These are phyloP conservation scores for Sistotremastrum niveocremeum DNA, from an alignment of 768 basidiomycete species.

Conservation along the genomic window DNA sequence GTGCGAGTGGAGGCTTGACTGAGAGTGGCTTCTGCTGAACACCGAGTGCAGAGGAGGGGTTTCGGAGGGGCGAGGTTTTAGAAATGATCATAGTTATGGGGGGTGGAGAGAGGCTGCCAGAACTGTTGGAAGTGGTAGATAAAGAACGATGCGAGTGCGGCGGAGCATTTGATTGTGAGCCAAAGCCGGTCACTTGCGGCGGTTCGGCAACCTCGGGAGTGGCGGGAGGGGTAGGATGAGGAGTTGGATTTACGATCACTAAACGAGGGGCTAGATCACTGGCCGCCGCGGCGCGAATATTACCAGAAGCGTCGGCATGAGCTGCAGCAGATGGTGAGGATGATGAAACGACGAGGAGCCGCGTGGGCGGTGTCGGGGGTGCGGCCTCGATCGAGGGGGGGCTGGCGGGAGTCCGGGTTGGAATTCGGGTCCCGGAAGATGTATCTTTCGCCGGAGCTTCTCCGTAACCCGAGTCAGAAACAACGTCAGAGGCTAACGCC, in stretches of 20 bases:
- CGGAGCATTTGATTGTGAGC: constrained; percentile 1
- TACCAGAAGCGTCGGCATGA: constrained; percentile 16
- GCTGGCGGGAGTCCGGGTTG: neutral
- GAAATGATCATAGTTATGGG: neutral
- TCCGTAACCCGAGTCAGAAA: no score
- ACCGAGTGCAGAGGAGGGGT: constrained; percentile 1
- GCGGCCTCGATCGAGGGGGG: constrained; percentile 9
- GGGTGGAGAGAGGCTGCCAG: neutral
- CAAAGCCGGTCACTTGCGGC: constrained; percentile 6
- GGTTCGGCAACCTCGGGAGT: constrained; percentile 31
- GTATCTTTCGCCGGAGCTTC: neutral
- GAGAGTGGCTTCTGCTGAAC: constrained; percentile 3
- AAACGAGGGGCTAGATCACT: constrained; percentile 28
- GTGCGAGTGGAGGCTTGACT: no score
- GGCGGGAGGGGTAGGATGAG: constrained; percentile 60
- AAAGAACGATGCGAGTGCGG: neutral
- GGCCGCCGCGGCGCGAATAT: no score
- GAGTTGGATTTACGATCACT: constrained; percentile 63
- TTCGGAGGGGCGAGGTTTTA: constrained; percentile 1
- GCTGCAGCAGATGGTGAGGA: constrained; percentile 15
- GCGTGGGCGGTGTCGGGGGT: constrained; percentile 13
- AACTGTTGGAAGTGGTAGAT: neutral
- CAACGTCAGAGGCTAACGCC: no score
- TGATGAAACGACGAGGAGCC: constrained; percentile 14
- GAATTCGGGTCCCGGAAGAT: neutral